Base-by-base conservation (phyloP, 169 alveolate genomes). In the Babesia ovis region DNA sequence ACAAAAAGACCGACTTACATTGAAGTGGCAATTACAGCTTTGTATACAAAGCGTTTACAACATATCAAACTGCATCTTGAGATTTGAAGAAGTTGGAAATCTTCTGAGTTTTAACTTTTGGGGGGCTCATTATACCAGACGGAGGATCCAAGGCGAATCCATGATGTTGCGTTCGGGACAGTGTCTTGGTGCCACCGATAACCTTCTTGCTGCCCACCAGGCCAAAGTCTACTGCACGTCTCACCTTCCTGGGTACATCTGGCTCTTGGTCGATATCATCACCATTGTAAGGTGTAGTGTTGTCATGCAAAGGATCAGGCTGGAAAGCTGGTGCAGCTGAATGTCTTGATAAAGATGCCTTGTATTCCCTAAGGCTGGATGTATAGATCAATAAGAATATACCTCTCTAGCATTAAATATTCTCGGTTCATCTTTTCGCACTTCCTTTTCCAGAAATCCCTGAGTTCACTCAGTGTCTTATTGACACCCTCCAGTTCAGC, bases 361-460 rank as follows among this genome's bases (percentile, higher is more conserved):
- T 50, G 50, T 74, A 66, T 41, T 74, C 85, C 62, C 85, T 79
- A n/a, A n/a, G 59, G 2, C 18, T 27, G 48, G 37, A 1, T 5
- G 46, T 32, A 14, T 9, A 5, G 50, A 41, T 29, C 22, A 12
- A 20, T 32, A 31, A 27, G 14, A 11, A 14, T 27, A 22, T 79
- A 79, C 87, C 80, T 70, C 22, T 66, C 57, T 6, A 72, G 64
- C 25, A 29, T 53, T 18, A 59, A 20, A 29, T 71, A 81, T 0
- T 41, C 50, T 2, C 62, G 29, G 31, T 55, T 66, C 8, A 72
- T 23, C 45, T 61, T 31, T 4, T 81, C 80, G 27, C 81, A 57
- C 48, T 72, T 73, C 31, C 11, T 59, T 35, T 74, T 70, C 80
- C 82, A 53, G 29, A 25, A 34, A 45, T 72, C 84, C 23, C 61